Evolutionary conservation across 2,329 filamentous ascomycete species (phyloP).

Genomic region (Eurotiales sp.): DNA sequence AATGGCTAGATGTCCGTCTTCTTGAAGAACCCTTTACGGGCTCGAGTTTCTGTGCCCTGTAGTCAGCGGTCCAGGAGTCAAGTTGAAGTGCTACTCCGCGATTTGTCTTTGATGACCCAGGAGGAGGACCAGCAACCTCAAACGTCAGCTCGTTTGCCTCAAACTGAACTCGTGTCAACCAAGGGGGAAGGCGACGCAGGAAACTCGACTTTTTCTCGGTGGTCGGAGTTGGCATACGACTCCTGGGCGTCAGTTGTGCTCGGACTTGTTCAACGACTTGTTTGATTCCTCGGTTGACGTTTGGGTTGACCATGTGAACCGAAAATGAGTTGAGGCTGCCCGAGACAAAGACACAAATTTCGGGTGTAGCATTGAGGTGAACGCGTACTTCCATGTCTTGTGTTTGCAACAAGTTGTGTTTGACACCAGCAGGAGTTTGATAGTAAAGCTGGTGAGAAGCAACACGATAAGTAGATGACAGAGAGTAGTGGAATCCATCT

Average conservation of each 20-base stretch:
- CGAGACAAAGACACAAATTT: conserved; percentile 75
- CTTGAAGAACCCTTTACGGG: conserved; percentile 48
- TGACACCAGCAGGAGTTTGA: conserved; percentile 75
- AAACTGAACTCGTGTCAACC: conserved; percentile 79
- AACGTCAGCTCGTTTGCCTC: conserved; percentile 86
- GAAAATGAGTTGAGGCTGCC: conserved; percentile 83
- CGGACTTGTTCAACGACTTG: conserved; percentile 85
- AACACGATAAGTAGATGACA: conserved; percentile 76
- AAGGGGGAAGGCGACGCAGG: conserved; percentile 72
- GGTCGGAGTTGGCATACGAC: conserved; percentile 45
- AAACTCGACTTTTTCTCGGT: conserved; percentile 61
- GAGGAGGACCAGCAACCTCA: conserved; percentile 85
- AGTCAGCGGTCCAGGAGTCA: conserved; percentile 83
- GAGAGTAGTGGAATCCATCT: conserved; percentile 79
- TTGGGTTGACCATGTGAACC: conserved; percentile 82
- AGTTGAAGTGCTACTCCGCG: conserved; percentile 82
- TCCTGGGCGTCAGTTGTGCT: conserved; percentile 64
- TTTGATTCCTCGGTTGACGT: conserved; percentile 87
- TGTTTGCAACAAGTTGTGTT: conserved; percentile 82
- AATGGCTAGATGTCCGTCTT: conserved; percentile 70
- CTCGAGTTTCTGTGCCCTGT: conserved; percentile 75
- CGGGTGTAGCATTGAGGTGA: conserved; percentile 78
- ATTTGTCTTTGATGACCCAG: conserved; percentile 74
- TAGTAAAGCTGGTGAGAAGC: conserved; percentile 91
- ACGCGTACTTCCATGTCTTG: conserved; percentile 85